Evolutionary conservation across 805 yeast genomes (phyloP), one percentile per base, ranked within the genome.

Genomic region (Kuraishia ogatae): DNA sequence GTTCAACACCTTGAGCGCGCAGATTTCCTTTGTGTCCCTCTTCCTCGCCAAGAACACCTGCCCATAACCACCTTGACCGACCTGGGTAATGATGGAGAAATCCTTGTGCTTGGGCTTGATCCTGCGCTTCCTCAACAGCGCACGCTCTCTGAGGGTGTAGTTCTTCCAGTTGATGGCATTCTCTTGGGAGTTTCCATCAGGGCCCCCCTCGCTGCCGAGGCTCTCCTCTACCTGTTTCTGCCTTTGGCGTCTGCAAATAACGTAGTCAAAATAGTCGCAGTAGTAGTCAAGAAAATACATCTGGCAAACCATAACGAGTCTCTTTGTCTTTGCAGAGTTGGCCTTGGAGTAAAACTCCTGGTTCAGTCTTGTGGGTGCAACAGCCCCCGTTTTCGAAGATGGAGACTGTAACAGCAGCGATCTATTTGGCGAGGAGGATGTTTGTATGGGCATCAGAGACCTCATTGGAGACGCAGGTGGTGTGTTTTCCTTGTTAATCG

Each of bases 61-160:
- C 23, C 99, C 99, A 66, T 94, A 94, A 2, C 99, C 99, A 66
- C 99, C 99, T 74, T 94, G 99, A 15, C 99, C 99, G 35, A 94
- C 97, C 73, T 94, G 99, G 1, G 99, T 94, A 61, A 94, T 86
- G 76, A 93, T 89, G 67, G 91, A 96, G 67, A 94, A 94, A 70
- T 94, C 99, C 62, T 92, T 92, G 66, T 92, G 94, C 67, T 87
- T 89, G 39, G 97, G 96, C 70, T 90, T 89, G 57, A 90, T 77
- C 66, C 99, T 81, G 66, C 97, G 81, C 67, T 90, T 90, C 61
- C 99, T 81, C 63, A 94, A 75, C 52, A 83, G 79, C 8, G 89
- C 89, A 50, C 96, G 78, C 70, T 94, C 99, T 55, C 93, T 80
- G 13, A 93, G 89, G 19, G 83, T 74, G 66, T 94, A 94, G 54